These are phyloP conservation scores for Sugiyamaella boreocaroliniensis DNA, from an alignment of 805 yeast genomes.

Conservation along the genomic window DNA sequence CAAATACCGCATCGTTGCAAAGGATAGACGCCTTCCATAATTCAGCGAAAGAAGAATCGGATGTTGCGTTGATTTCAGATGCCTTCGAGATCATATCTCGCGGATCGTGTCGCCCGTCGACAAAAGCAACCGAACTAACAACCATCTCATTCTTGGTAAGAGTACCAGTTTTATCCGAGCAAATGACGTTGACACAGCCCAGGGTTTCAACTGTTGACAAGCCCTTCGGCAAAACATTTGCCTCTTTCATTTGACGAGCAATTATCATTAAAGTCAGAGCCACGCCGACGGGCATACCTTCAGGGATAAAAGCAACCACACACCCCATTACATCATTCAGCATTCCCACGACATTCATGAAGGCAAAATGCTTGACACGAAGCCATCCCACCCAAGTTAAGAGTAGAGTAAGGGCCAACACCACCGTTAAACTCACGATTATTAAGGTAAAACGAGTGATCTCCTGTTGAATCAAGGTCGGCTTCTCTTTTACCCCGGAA, in stretches of 20 bases:
- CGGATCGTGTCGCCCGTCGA: constrained; percentile 1
- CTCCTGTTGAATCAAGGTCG: constrained; percentile 28
- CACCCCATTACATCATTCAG: constrained; percentile 37
- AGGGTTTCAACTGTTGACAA: constrained; percentile 48
- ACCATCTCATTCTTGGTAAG: constrained; percentile 44
- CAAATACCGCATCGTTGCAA: constrained; percentile 21
- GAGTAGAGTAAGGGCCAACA: constrained; percentile 11
- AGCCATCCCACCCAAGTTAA: constrained; percentile 43
- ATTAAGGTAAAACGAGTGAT: constrained; percentile 25
- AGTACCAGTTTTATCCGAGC: constrained; percentile 46
- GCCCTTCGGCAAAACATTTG: constrained; percentile 41
- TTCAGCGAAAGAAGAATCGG: constrained; percentile 4
- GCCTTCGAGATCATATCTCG: constrained; percentile 6
- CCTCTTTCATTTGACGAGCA: constrained; percentile 41
- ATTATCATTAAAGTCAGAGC: constrained; percentile 45
- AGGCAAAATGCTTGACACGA: constrained; percentile 32
- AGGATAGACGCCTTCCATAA: constrained; percentile 15
- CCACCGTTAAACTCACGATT: constrained; percentile 17
- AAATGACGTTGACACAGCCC: constrained; percentile 50
- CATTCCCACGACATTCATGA: constrained; percentile 38
- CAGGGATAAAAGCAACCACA: constrained; percentile 45
- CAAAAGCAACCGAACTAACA: constrained; percentile 15
- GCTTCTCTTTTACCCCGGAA: constrained; percentile 33
- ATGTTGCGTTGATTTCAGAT: neutral
- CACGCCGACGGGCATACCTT: constrained; percentile 44